Percentiles rank a stretch among this genome's conserved stretches.
These are phyloP conservation scores for Conoideocrella luteorostrata DNA, from an alignment of 2,329 filamentous ascomycete genomes.

Conservation along the genomic window DNA sequence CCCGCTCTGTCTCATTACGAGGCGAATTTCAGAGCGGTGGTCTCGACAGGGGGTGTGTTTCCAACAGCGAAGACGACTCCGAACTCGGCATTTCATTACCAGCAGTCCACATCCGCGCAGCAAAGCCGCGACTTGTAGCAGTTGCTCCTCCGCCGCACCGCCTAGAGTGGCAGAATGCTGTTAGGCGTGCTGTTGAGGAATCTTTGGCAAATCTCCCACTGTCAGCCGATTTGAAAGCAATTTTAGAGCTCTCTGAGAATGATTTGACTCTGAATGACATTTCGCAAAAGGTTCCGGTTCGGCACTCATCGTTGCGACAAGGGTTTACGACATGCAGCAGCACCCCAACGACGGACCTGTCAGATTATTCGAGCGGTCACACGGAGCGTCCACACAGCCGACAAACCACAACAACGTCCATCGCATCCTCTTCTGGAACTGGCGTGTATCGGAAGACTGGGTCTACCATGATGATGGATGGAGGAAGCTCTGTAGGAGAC, in stretches of 20 bases:
- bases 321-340: constrained; percentile 36
- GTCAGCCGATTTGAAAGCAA: constrained; percentile 4
- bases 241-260: constrained; percentile 4
- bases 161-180: constrained; percentile 6
- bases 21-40: neutral
- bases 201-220: constrained; percentile 8
- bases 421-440: constrained; percentile 23
- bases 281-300: constrained; percentile 5
- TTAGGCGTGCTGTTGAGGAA: constrained; percentile 9
- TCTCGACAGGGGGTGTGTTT: neutral
- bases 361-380: constrained; percentile 33
- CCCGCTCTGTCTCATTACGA: neutral
- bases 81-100: neutral
- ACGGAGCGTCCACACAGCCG: constrained; percentile 34
- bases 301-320: constrained; percentile 20
- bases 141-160: neutral
- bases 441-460: constrained; percentile 11
- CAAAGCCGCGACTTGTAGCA: neutral
- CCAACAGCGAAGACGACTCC: neutral
- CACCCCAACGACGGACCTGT: constrained; percentile 28
- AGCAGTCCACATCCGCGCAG: neutral
- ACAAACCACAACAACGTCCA: constrained; percentile 39
- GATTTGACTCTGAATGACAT: constrained; percentile 4
- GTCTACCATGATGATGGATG: neutral
- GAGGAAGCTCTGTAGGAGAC: constrained; percentile 4